Evolutionary conservation across 306 rosid species (phyloP), one percentile per base, ranked within the genome.

Genomic region (Macrotyloma uniflorum): DNA sequence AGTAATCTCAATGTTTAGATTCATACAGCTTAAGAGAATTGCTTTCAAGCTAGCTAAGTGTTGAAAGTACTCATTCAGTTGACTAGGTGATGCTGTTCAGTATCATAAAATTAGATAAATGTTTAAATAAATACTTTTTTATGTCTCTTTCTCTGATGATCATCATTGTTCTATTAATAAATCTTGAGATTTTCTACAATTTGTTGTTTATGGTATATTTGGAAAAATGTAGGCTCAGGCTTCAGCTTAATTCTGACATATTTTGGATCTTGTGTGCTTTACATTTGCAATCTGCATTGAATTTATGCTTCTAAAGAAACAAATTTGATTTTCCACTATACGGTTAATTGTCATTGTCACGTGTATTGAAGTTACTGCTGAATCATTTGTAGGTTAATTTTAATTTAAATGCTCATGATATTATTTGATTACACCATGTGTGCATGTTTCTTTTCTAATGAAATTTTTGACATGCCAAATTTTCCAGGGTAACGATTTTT

Each of bases 401-500:
- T 67, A 72, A 36, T 63, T 24, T 47, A 49, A 68, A 20, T 66
- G 50, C 74, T 69, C 23, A 49, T 55, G 38, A 38, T 72, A 77
- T 51, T 19, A 4, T 33, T 33, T 8, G 2, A 77, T 73, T 78
- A 66, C 57, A n/a, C 36, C 58, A 64, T 64, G 19, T 83, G 47
- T 35, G 38, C 45, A 33, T 51, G 43, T 51, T 76, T 71, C 11
- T 50, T 74, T 72, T 67, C 61, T 77, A 45, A 51, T 15, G 9
- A 79, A 82, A 71, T 72, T 63, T 61, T 49, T 62, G 49, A 59
- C 14, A 51, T 51, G 67, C 74, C 67, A 13, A 6, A 74, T 75
- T 84, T 83, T 72, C 64, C 94, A 93, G 99, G 91, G 75, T 75
- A 38, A 83, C 97, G 24, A 61, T 90, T 74, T 82, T 93, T 80